A percentile compares a stretch with the other conserved stretches of the same genome.
Evolutionary conservation across 1,284 basidiomycete species (phyloP).

Genomic region (Coriolopsis trogii): DNA sequence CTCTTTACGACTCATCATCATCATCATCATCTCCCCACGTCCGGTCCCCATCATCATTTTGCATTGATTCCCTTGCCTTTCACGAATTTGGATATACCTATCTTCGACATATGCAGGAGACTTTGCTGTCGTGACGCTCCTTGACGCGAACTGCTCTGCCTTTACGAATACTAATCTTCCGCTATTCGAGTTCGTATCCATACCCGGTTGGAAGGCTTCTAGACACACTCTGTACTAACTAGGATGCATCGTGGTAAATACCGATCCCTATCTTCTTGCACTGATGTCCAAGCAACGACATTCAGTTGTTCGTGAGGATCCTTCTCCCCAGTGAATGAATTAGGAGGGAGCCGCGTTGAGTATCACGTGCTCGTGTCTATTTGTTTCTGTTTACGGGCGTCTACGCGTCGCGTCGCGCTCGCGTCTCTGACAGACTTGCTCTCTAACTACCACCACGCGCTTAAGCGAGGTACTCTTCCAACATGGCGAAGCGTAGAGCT

Average conservation of each 20-base stretch:
- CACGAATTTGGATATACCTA: slow-evolving; percentile 17
- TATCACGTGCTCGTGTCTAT: slow-evolving; percentile 18
- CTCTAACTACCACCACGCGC: background rate
- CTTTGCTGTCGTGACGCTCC: slow-evolving; percentile 3
- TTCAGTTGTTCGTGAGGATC: background rate
- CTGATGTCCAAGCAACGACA: no score
- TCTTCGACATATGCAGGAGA: slow-evolving; percentile 3
- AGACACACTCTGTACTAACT: slow-evolving; percentile 15
- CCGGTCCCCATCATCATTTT: background rate
- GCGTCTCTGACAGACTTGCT: background rate
- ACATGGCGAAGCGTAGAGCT: slow-evolving; percentile 44
- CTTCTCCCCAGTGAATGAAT: background rate
- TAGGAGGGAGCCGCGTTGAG: background rate
- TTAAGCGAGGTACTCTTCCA: background rate
- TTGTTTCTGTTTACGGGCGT: slow-evolving; percentile 14
- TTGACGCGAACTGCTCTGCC: slow-evolving; percentile 5
- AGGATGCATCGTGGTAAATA: slow-evolving; percentile 17
- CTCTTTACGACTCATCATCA: slow-evolving; percentile 35
- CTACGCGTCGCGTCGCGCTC: slow-evolving; percentile 31
- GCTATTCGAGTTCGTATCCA: slow-evolving; percentile 17
- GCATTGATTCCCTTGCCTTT: slow-evolving; percentile 8
- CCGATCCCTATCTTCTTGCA: background rate
- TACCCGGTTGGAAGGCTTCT: slow-evolving; percentile 18
- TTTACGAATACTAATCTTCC: slow-evolving; percentile 16
- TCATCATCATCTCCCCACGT: background rate